Evolutionary conservation across 2,329 filamentous ascomycete species (phyloP), one percentile per base, ranked within the genome.

Genomic region (Beauveria scarabaeidicola): DNA sequence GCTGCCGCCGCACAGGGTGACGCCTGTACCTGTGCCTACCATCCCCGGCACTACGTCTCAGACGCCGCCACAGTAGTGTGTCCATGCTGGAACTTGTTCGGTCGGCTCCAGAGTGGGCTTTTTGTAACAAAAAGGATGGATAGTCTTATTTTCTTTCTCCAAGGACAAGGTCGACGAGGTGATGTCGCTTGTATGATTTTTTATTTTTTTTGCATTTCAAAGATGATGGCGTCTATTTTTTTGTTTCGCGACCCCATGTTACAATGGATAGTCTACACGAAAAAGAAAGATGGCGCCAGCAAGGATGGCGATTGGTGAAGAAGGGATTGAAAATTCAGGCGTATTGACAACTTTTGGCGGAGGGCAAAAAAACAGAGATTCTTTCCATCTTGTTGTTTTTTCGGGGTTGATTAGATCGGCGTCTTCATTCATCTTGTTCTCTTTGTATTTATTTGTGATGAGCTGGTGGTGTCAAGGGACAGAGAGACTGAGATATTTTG

Each of bases 11-110:
- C 67, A 73, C 40, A 77, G 75, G 64, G 74, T 77, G 38, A 77
- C 75, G 21, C 75, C 75, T 7, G 75, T 77, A 9, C 75, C 75
- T 5, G 69, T 77, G 25, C 75, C 75, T 4, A 69, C 72, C 17
- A 75, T 77, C 51, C 75, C 75, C 7, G 74, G 73, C 17, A 38
- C 52, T 11, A 23, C 38, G 17, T 23, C 48, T 25, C 59, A 52
- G 25, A 25, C 23, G 29, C 48, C 47, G 32, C 23, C 53, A 11
- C 59, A 46, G 32, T 55, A 32, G 21, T 19, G 47, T 19, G 27
- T 25, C 17, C 44, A 13, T 11, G n/a, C 6, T 15, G 17, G 27
- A 43, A 15, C 9, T 43, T 11, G 9, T 8, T 17, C 5, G n/a
- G 38, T 4, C 19, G 6, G 21, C 15, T 40, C 8, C 9, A 19